Percentiles rank a stretch among this genome's conserved stretches.
phyloP scores from a whole-genome alignment of 176 grass and related monocot species.

The Zizania latifolia region DNA sequence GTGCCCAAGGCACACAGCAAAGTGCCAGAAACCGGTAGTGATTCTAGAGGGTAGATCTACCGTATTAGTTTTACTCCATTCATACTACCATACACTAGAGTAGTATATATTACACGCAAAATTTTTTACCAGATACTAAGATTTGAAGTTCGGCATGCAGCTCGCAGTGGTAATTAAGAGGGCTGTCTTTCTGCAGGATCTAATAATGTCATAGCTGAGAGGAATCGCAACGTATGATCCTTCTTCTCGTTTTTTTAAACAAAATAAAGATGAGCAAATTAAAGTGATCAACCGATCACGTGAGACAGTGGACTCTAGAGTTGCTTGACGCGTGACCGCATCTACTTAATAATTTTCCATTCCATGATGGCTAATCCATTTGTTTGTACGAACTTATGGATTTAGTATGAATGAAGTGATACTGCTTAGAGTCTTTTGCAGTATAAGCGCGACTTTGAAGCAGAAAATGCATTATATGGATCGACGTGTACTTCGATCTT shows the following conservation, averaged over 20 bases:
- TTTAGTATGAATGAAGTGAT: background rate
- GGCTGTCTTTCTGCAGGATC: background rate
- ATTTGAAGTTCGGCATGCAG: slow-evolving; percentile 28
- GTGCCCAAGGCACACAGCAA: no score
- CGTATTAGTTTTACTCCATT: no score
- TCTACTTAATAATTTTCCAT: slow-evolving; percentile 5
- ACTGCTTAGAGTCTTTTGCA: background rate
- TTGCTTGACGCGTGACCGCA: slow-evolving; percentile 24
- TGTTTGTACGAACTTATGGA: slow-evolving; percentile 17
- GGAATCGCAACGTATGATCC: slow-evolving; percentile 19
- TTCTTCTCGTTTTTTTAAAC: background rate
- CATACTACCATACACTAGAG: no score
- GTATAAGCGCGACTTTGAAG: slow-evolving; percentile 6
- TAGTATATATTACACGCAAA: no score
- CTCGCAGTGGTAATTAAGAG: slow-evolving; percentile 18
- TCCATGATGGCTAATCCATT: background rate
- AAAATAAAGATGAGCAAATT: background rate
- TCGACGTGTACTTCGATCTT: slow-evolving; percentile 9
- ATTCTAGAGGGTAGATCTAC: no score
- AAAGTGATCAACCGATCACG: slow-evolving; percentile 41
- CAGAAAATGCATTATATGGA: slow-evolving; percentile 6
- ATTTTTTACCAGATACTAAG: slow-evolving; percentile 33
- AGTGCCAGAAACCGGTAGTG: no score
- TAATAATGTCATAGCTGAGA: background rate
- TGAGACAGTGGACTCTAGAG: slow-evolving; percentile 41